Evolutionary conservation across 495 filamentous ascomycete genomes (phyloP), one percentile per base, ranked within the genome.

Genomic region (Letharia columbiana): DNA sequence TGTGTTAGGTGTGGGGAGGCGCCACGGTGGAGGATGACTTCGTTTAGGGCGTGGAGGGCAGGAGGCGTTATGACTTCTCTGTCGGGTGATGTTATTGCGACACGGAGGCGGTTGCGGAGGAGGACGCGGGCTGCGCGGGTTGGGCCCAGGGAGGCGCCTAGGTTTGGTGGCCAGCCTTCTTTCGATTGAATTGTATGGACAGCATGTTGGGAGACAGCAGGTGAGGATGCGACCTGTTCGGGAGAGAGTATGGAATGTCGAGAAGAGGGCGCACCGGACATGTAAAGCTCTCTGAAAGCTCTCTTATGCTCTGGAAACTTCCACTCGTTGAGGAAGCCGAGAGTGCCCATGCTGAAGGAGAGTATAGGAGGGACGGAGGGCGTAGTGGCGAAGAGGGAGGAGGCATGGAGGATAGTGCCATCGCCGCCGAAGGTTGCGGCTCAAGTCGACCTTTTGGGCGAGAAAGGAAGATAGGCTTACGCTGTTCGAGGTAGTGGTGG

Each of bases 241-340:
- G 45, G 58, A 15, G 62, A 61, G 33, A 68, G 64, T 37, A 68
- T 42, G 20, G 37, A 31, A 11, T 65, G 61, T 37, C 59, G 49
- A 13, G 68, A 66, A 15, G 60, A 41, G 17, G 42, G 60, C 13
- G 91, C 86, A 12, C 92, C 92, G 67, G 89, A 92, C 89, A 95
- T 92, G 76, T 94, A 96, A 37, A 94, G 89, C 73, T 96, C 91
- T 37, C 91, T 82, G 77, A 94, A 96, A 0, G 93, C 94, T 35
- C 89, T 82, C 72, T 93, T 93, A 74, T 92, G 89, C 69, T 98
- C 92, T 15, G 80, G 79, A 74, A 97, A 97, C 69, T 91, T 93
- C 92, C 93, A 98, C 76, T 98, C 94, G 44, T 93, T 92, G 23
- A 98, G 79, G 68, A 98, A 98, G 0, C 94, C 94, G 3, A 98